phyloP scores from a whole-genome alignment of 768 basidiomycete genomes.

The Xerocomellus chrysenteron region DNA sequence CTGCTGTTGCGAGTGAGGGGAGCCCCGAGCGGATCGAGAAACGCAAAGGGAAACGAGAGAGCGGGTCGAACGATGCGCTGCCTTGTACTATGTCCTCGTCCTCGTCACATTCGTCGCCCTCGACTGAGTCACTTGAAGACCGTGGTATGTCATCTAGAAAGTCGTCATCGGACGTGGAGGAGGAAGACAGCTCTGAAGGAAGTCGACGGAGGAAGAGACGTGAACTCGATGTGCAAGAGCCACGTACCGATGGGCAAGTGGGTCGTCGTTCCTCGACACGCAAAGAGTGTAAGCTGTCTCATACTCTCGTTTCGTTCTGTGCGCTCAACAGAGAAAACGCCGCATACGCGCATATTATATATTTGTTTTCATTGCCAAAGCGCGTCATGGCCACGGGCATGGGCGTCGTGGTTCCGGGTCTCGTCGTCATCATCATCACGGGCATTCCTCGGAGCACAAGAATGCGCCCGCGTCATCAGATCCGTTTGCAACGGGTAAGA shows the following conservation, averaged over 20 bases:
- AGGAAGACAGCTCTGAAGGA: conserved; percentile 11
- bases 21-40: conserved; percentile 13
- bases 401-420: conserved; percentile 13
- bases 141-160: neutral
- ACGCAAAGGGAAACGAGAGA: conserved; percentile 12
- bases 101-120: conserved; percentile 10
- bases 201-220: conserved; percentile 22
- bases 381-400: conserved; percentile 1
- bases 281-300: conserved; percentile 15
- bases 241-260: neutral
- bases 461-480: conserved; percentile 4
- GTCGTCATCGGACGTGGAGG: conserved; percentile 13
- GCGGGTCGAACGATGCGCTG: neutral
- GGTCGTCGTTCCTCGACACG: neutral
- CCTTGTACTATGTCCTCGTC: conserved; percentile 3
- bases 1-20: neutral
- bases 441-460: conserved; percentile 4
- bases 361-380: neutral
- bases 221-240: conserved; percentile 9
- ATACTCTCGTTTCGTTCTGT: neutral
- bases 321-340: neutral
- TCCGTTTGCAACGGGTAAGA: conserved; percentile 24
- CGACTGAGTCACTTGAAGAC: conserved; percentile 13
- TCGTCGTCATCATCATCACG: conserved; percentile 5
- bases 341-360: neutral